A percentile compares a stretch with the other conserved stretches of the same genome.
These are phyloP conservation scores for Citrus hindsii DNA, from an alignment of 345 rosid species.

Conservation along the genomic window DNA sequence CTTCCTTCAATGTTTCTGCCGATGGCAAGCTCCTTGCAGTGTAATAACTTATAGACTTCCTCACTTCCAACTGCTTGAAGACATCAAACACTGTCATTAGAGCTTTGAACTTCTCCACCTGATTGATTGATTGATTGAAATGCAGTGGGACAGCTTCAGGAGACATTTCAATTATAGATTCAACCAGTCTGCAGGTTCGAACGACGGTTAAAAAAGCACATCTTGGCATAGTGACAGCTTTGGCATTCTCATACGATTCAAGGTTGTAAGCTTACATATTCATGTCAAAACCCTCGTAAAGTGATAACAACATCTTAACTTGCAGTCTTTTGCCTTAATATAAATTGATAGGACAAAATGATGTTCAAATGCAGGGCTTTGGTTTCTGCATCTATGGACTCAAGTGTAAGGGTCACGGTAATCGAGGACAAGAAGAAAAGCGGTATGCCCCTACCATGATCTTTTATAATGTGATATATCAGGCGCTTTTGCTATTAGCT, in stretches of 20 bases:
- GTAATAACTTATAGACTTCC: conserved; percentile 30
- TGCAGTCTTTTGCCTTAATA: background rate
- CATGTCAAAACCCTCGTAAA: background rate
- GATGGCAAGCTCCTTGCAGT: conserved; percentile 81
- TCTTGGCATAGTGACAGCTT: conserved; percentile 77
- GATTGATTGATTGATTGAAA: conserved; percentile 14
- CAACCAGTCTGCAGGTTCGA: conserved; percentile 42
- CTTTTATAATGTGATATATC: background rate
- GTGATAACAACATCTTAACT: background rate
- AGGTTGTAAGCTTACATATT: conserved; percentile 39
- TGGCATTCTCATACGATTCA: conserved; percentile 82
- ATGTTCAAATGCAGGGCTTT: conserved; percentile 52
- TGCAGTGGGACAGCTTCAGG: conserved; percentile 78
- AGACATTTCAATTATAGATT: conserved; percentile 53
- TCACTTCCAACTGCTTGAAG: conserved; percentile 3
- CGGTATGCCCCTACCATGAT: conserved; percentile 29
- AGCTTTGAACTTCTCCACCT: background rate
- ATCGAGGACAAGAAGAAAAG: conserved; percentile 39
- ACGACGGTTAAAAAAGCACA: conserved; percentile 65
- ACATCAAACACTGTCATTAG: background rate
- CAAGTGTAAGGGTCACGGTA: conserved; percentile 77
- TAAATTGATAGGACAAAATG: background rate
- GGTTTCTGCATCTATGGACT: conserved; percentile 83
- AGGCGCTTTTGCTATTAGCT: background rate
- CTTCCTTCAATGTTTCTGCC: conserved; percentile 74